phyloP scores from a whole-genome alignment of 2,329 filamentous ascomycete genomes.

The Coniochaeta ligniaria region DNA sequence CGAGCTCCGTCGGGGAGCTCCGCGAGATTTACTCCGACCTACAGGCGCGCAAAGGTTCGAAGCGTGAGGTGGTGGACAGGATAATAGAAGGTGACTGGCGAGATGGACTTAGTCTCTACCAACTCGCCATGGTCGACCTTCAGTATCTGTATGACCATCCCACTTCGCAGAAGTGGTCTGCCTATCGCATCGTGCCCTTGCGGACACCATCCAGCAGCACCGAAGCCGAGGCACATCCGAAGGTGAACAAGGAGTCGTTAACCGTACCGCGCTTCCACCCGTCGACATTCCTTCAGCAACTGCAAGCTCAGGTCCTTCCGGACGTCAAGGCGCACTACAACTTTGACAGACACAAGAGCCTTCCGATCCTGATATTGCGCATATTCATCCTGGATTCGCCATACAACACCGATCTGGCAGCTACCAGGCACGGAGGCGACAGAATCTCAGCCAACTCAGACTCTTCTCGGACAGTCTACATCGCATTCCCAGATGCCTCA shows the following conservation, averaged over 20 bases:
- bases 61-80: slow-evolving; percentile 55
- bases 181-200: slow-evolving; percentile 51
- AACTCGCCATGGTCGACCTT: slow-evolving; percentile 62
- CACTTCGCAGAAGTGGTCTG: slow-evolving; percentile 55
- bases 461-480: slow-evolving; percentile 63
- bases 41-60: slow-evolving; percentile 51
- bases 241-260: slow-evolving; percentile 38
- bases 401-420: slow-evolving; percentile 55
- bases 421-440: not conserved
- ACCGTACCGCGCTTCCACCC: slow-evolving; percentile 68
- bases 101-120: slow-evolving; percentile 56
- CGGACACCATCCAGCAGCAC: slow-evolving; percentile 26
- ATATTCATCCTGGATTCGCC: slow-evolving; percentile 76
- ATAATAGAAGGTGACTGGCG: slow-evolving; percentile 64
- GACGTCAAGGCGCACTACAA: slow-evolving; percentile 81
- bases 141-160: slow-evolving; percentile 61
- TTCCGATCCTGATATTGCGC: slow-evolving; percentile 68
- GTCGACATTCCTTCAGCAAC: slow-evolving; percentile 68
- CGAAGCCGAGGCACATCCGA: slow-evolving; percentile 31
- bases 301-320: slow-evolving; percentile 68
- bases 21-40: slow-evolving; percentile 56
- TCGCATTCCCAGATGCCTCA: slow-evolving; percentile 76
- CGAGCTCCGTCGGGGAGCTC: slow-evolving; percentile 58
- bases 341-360: slow-evolving; percentile 60
- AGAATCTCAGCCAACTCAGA: slow-evolving; percentile 41